These are phyloP conservation scores for Perkinsus chesapeaki DNA, from an alignment of 169 alveolate species.

Conservation along the genomic window DNA sequence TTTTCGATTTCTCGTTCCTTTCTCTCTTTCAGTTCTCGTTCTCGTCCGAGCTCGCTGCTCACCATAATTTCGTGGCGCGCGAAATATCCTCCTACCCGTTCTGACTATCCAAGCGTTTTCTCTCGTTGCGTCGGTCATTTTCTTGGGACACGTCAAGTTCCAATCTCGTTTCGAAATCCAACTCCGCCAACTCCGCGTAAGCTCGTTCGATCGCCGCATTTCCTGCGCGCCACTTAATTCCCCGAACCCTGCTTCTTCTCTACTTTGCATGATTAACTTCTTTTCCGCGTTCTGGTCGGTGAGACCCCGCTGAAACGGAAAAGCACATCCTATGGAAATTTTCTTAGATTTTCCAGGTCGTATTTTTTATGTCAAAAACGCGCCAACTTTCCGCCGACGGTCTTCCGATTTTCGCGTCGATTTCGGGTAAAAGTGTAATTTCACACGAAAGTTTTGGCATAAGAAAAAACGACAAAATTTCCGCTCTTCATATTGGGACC, in stretches of 20 bases:
- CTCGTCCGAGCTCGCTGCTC: not conserved
- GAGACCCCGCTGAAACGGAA: not conserved
- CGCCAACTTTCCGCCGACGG: too few species aligned
- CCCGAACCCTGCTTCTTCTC: not conserved
- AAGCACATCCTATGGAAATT: too few species aligned
- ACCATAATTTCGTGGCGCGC: not conserved
- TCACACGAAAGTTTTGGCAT: too few species aligned
- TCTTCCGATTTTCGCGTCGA: too few species aligned
- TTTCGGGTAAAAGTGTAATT: too few species aligned
- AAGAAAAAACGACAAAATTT: too few species aligned
- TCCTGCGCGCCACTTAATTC: not conserved
- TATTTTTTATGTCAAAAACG: too few species aligned
- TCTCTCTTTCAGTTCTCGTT: not conserved
- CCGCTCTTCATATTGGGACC: too few species aligned
- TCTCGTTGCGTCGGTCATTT: not conserved
- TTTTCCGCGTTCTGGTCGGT: not conserved
- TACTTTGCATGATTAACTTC: not conserved
- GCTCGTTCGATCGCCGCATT: not conserved
- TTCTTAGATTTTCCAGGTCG: too few species aligned
- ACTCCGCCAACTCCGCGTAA: not conserved
- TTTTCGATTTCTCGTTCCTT: not conserved
- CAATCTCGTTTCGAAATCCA: not conserved
- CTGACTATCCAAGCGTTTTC: not conserved
- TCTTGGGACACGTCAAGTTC: not conserved
- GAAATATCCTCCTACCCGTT: not conserved